A percentile compares a stretch with the other conserved stretches of the same genome.
Evolutionary conservation across 2,329 filamentous ascomycete genomes (phyloP).

Genomic region (Aspergillus texensis): DNA sequence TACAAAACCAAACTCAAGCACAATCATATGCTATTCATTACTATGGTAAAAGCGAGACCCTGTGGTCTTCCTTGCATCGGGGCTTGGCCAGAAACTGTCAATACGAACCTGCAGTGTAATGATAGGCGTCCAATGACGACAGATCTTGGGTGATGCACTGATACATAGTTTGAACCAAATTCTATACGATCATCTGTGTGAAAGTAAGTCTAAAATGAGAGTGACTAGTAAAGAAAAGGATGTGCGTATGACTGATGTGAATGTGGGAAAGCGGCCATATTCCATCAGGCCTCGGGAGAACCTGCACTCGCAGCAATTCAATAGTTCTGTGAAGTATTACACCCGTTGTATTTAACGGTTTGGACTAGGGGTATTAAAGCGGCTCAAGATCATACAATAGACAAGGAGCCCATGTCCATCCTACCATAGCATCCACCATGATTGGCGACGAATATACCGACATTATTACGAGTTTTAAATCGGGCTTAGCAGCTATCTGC

Average conservation of each 20-base stretch:
- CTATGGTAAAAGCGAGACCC: neutral
- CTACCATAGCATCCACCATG: neutral
- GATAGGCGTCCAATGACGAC: neutral
- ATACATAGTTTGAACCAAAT: neutral
- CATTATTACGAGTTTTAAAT: neutral
- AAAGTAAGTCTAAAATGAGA: too few relatives aligned
- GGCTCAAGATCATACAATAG: neutral
- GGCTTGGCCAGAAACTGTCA: neutral
- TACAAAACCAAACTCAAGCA: neutral
- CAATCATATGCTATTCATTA: neutral
- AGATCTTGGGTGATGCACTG: neutral
- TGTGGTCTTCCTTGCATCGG: neutral
- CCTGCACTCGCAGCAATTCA: neutral
- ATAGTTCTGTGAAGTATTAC: neutral
- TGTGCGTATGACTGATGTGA: neutral
- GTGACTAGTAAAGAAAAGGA: neutral
- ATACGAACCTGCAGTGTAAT: neutral
- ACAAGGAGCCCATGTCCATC: neutral
- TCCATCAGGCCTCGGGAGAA: neutral
- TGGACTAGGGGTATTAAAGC: neutral
- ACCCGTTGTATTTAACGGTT: neutral
- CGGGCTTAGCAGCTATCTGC: neutral
- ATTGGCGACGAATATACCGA: neutral
- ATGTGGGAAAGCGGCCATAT: neutral
- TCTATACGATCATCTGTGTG: too few relatives aligned